Percentiles rank a stretch among this genome's conserved stretches.
These are phyloP conservation scores for Melanomma pulvis-pyrius DNA, from an alignment of 495 filamentous ascomycete genomes.

Conservation along the genomic window DNA sequence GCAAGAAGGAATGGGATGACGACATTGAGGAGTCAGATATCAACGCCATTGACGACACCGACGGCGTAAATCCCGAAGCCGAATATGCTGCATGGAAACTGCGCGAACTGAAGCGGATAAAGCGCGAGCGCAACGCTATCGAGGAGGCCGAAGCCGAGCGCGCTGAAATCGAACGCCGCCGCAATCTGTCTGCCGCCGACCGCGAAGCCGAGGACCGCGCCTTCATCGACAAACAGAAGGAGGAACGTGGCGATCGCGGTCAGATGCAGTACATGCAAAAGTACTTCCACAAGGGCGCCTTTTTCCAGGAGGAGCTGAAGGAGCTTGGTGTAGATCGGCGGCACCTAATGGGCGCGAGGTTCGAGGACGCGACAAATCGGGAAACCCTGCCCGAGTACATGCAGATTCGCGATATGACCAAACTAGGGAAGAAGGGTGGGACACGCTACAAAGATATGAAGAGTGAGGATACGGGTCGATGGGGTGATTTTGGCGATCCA, in stretches of 20 bases:
- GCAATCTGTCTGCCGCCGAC: conserved; percentile 85
- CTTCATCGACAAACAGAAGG: conserved; percentile 75
- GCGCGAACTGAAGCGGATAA: conserved; percentile 83
- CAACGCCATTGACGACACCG: conserved; percentile 78
- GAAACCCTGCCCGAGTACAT: conserved; percentile 88
- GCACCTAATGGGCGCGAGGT: conserved; percentile 78
- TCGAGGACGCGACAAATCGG: conserved; percentile 79
- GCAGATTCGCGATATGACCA: conserved; percentile 92
- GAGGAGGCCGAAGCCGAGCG: conserved; percentile 81
- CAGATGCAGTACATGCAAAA: conserved; percentile 93
- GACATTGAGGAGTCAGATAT: conserved; percentile 62
- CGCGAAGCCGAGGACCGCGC: conserved; percentile 82
- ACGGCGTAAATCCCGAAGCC: conserved; percentile 83
- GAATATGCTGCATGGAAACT: conserved; percentile 94
- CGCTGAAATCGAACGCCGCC: conserved; percentile 85
- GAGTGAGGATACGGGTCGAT: conserved; percentile 88
- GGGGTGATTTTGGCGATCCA: conserved; percentile 67
- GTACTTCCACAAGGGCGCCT: conserved; percentile 96
- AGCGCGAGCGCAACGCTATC: conserved; percentile 81
- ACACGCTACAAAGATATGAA: conserved; percentile 88
- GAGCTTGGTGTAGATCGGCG: conserved; percentile 71
- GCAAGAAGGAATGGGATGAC: conserved; percentile 81
- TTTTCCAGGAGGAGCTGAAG: conserved; percentile 81
- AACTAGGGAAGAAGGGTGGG: conserved; percentile 87
- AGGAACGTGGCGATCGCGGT: conserved; percentile 82